phyloP scores from a whole-genome alignment of 345 rosid genomes.

The Hevea brasiliensis region DNA sequence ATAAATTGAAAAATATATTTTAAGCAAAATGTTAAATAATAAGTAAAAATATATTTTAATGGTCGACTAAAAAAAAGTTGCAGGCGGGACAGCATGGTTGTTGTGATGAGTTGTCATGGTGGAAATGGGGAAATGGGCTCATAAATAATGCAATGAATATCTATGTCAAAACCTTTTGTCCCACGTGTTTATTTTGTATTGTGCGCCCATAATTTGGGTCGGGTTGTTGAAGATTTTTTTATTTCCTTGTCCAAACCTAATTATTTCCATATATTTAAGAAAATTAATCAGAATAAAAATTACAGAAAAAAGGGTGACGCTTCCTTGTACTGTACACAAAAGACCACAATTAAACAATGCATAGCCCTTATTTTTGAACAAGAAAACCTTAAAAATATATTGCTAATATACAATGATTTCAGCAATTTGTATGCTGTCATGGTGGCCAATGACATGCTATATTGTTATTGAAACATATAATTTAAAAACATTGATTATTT shows the following conservation, averaged over 20 bases:
- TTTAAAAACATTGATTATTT: too few species aligned
- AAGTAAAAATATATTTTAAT: too few species aligned
- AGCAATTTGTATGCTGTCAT: too few species aligned
- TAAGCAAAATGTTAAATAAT: too few species aligned
- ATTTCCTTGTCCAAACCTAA: neutral
- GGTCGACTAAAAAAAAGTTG: too few species aligned
- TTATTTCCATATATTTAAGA: too few species aligned
- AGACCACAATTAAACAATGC: neutral
- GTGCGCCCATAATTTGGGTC: neutral
- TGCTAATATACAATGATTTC: too few species aligned
- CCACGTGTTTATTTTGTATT: neutral
- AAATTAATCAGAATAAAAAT: neutral
- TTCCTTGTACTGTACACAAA: neutral
- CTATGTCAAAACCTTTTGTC: constrained; percentile 1
- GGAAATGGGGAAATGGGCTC: neutral
- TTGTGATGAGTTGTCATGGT: neutral
- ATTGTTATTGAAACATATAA: too few species aligned
- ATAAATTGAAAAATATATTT: too few species aligned
- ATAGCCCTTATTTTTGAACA: neutral
- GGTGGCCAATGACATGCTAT: too few species aligned
- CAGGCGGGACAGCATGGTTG: neutral
- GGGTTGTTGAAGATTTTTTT: neutral
- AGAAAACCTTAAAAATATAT: neutral
- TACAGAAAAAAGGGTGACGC: neutral
- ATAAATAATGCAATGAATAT: neutral